phyloP scores from a whole-genome alignment of 2,329 filamentous ascomycete genomes.

The Paraphoma chrysanthemicola region DNA sequence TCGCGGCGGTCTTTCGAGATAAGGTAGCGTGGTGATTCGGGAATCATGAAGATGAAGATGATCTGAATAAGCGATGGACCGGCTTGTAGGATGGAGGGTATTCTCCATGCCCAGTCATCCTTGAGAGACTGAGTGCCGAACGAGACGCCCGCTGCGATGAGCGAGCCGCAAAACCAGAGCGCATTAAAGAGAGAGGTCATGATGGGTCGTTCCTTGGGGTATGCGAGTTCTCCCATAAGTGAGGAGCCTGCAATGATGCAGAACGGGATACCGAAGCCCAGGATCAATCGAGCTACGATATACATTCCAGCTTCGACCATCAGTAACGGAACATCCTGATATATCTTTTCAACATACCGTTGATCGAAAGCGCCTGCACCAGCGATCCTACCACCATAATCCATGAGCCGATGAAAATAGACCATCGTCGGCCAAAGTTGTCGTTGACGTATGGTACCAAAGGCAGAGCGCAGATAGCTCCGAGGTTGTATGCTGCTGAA shows the following conservation, averaged over 20 bases:
- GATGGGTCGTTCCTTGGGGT: constrained; percentile 70
- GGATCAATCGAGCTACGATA: constrained; percentile 64
- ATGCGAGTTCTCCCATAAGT: constrained; percentile 69
- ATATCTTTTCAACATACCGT: constrained; percentile 9
- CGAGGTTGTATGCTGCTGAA: constrained; percentile 53
- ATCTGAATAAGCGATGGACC: constrained; percentile 69
- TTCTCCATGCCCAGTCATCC: constrained; percentile 71
- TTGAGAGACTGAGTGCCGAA: constrained; percentile 67
- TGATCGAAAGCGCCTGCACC: constrained; percentile 32
- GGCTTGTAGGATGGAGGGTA: constrained; percentile 69
- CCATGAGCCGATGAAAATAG: constrained; percentile 51
- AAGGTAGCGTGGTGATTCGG: constrained; percentile 71
- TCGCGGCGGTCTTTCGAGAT: constrained; percentile 68
- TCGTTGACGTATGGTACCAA: constrained; percentile 49
- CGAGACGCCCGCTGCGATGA: constrained; percentile 64
- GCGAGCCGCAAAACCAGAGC: constrained; percentile 66
- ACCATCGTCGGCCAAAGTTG: constrained; percentile 49
- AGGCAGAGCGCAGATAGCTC: constrained; percentile 46
- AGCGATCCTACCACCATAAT: constrained; percentile 53
- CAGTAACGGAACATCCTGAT: no score
- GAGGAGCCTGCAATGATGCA: constrained; percentile 69
- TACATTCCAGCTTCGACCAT: constrained; percentile 53
- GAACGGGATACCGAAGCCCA: constrained; percentile 71
- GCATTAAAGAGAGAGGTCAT: constrained; percentile 72
- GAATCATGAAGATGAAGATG: constrained; percentile 65